Evolutionary conservation across 1,284 basidiomycete genomes (phyloP), one percentile per base, ranked within the genome.

Genomic region (Peniophora sp.): DNA sequence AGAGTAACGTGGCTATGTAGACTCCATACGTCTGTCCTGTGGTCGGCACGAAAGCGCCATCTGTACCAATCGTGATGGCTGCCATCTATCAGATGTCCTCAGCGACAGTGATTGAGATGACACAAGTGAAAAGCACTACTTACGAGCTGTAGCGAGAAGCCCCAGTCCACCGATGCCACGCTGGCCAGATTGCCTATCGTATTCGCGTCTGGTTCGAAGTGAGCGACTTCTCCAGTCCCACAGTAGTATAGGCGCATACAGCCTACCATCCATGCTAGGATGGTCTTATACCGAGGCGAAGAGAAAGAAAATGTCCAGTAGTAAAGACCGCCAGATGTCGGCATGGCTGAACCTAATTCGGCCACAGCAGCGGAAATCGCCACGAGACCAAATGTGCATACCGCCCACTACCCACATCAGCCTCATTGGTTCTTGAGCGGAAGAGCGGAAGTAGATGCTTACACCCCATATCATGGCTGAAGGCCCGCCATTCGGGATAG

Each of bases 391-490:
- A 45, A 20, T 10, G 22, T 2, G 23, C 72, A 14, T 68, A 65
- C 17, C 1, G 59, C 55, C 67, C 67, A 69, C 66, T 69, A 27
- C 20, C 12, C 2, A 39, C 1, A 25, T 24, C 10, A 38, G 16
- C 27, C n/a, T n/a, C n/a, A n/a, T n/a, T n/a, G n/a, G n/a, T n/a
- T n/a, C n/a, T n/a, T n/a, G n/a, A n/a, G n/a, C n/a, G n/a, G n/a
- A n/a, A n/a, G n/a, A n/a, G n/a, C n/a, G n/a, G n/a, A n/a, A n/a
- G 11, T 5, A 16, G 9, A 16, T 8, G 58, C 64, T 19, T 58
- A 66, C 64, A 8, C 65, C 75, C 75, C 74, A 77, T 24, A 75
- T 69, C 71, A 77, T 74, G 17, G 69, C 64, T 3, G 69, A 63
- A 1, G 71, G 64, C 0, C 74, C 74, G 19, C 74, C 75, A 55